phyloP scores from a whole-genome alignment of 2,329 filamentous ascomycete genomes.

The Pseudogymnoascus sp. region DNA sequence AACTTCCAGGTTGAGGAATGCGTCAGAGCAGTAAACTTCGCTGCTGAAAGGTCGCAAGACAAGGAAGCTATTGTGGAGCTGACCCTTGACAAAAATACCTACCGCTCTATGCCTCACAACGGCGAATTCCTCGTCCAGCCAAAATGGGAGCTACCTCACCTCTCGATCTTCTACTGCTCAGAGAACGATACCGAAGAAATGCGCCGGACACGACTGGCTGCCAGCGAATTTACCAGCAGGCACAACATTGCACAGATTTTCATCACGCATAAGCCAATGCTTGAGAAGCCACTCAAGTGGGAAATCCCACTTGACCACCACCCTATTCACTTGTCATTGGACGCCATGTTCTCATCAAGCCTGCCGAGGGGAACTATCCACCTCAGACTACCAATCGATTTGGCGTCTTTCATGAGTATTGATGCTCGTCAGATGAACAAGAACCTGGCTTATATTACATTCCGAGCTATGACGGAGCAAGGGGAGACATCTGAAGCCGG shows the following conservation, averaged over 20 bases:
- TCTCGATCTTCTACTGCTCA: slow-evolving; percentile 42
- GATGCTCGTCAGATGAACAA: slow-evolving; percentile 45
- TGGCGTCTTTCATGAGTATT: slow-evolving; percentile 41
- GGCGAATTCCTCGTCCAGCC: slow-evolving; percentile 32
- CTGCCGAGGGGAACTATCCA: slow-evolving; percentile 15
- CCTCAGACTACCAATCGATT: slow-evolving; percentile 39
- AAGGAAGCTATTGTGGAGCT: slow-evolving; percentile 35
- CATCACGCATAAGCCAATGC: slow-evolving; percentile 37
- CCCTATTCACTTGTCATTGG: slow-evolving; percentile 40
- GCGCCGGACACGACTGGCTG: slow-evolving; percentile 33
- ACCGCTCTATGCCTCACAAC: slow-evolving; percentile 30
- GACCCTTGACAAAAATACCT: slow-evolving; percentile 30
- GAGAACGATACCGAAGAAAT: slow-evolving; percentile 34
- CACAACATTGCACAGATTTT: slow-evolving; percentile 40
- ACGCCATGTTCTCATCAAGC: slow-evolving; percentile 23
- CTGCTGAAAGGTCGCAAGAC: slow-evolving; percentile 24
- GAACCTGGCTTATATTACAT: slow-evolving; percentile 4
- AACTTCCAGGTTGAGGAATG: slow-evolving; percentile 45
- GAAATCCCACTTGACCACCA: slow-evolving; percentile 31
- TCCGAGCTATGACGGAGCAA: slow-evolving; percentile 1
- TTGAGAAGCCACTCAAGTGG: slow-evolving; percentile 28
- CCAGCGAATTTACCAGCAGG: slow-evolving; percentile 39
- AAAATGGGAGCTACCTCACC: slow-evolving; percentile 39
- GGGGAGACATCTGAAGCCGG: neutral
- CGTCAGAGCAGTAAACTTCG: slow-evolving; percentile 30